A percentile compares a stretch with the other conserved stretches of the same genome.
phyloP scores from a whole-genome alignment of 345 rosid species.

The Euphorbia pulcherrima region DNA sequence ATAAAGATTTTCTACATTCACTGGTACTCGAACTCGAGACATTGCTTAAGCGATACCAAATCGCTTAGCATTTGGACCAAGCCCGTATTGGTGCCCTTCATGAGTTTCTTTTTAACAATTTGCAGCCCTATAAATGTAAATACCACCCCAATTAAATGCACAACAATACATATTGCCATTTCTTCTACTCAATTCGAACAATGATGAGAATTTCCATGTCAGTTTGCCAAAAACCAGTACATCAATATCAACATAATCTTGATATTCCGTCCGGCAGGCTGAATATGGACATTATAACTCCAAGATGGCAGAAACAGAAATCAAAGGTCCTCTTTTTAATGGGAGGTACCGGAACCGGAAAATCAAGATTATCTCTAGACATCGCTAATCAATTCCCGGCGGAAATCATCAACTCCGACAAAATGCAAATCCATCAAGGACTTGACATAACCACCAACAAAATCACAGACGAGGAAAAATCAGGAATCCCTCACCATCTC shows the following conservation, averaged over 20 bases:
- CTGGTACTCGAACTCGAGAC: no score
- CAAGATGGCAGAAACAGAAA: conserved; percentile 39
- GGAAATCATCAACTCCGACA: conserved; percentile 77
- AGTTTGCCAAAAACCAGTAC: conserved; percentile 9
- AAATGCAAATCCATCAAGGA: conserved; percentile 59
- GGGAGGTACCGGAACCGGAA: conserved; percentile 87
- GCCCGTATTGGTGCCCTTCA: no score
- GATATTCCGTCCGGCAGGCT: conserved; percentile 18
- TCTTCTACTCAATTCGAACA: neutral
- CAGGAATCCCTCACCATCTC: conserved; percentile 75
- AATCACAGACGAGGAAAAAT: conserved; percentile 47
- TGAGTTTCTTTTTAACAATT: no score
- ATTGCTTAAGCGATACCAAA: no score
- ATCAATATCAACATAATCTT: neutral
- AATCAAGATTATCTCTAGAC: conserved; percentile 74
- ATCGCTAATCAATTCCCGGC: conserved; percentile 57
- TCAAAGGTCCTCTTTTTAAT: conserved; percentile 63
- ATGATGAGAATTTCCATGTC: conserved; percentile 14
- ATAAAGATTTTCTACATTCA: no score
- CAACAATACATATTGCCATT: no score
- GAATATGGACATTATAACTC: conserved; percentile 29
- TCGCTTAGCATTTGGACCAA: no score
- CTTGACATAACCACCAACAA: conserved; percentile 67
- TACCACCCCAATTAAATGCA: no score
- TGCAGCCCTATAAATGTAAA: no score